Percentiles rank a stretch among this genome's conserved stretches.
Conservation (phyloP, 73 alveolate species). For the Symbiodinium natans region DNA sequence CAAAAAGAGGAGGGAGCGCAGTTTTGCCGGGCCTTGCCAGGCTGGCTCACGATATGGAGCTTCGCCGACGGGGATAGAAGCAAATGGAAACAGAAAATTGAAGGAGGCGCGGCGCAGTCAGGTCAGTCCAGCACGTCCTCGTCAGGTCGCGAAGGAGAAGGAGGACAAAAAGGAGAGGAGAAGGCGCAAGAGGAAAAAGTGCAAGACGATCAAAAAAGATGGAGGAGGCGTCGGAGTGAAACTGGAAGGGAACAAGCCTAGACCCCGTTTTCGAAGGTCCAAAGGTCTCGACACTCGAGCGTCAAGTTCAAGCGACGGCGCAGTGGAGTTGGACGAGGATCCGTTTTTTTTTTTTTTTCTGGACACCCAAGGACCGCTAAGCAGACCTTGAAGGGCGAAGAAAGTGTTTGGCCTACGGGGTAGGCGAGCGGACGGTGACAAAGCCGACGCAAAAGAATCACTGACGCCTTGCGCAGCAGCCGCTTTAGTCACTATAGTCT, state of each 20-base stretch:
- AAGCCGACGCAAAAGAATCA: background rate
- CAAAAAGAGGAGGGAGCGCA: background rate
- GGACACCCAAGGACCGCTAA: background rate
- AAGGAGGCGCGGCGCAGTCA: background rate
- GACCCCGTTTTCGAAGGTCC: background rate
- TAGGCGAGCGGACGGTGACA: background rate
- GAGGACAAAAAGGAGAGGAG: background rate
- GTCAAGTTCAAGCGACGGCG: background rate
- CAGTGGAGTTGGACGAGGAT: background rate
- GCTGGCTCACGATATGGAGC: background rate
- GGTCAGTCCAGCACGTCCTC: background rate
- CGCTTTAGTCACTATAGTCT: background rate
- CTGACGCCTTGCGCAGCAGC: background rate
- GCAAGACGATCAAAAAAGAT: too few relatives aligned
- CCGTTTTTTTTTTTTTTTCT: background rate
- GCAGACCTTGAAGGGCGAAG: background rate
- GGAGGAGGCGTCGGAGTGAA: background rate
- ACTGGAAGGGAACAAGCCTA: background rate
- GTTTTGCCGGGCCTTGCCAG: background rate
- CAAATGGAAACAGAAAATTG: background rate
- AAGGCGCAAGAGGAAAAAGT: background rate
- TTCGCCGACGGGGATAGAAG: background rate
- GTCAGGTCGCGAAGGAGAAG: background rate
- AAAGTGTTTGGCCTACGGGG: background rate
- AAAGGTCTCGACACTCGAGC: background rate